Base-by-base conservation (phyloP, 106 monocot species). In the Vanilla planifolia region DNA sequence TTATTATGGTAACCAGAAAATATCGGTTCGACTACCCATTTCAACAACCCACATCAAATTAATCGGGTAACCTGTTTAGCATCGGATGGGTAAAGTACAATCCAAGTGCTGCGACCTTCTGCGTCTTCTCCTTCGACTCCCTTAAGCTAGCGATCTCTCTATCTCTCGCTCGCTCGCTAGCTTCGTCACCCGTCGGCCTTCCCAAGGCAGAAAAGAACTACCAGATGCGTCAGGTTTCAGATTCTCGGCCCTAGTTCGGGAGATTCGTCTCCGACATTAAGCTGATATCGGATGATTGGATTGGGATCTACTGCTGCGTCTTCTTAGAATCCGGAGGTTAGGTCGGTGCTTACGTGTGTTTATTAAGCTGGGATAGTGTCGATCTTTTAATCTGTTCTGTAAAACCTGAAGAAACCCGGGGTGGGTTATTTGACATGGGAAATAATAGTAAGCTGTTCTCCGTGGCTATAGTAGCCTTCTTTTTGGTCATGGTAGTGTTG, bases 321-420 rank as follows among this genome's bases (percentile, higher is more conserved):
- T 2, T 15, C 32, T 8, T 4, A 23, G 24, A 0, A 16, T 53
- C 24, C 2, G 53, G 32, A 0, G 29, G 32, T 53, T 15, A 10
- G 53, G 53, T 53, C n/a, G 29, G 22, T 24, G 50, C 50, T 53
- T 30, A 30, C 30, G 16, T 53, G 29, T n/a, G 9, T 29, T 28
- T 30, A 28, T 15, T 30, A 30, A 53, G n/a, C 53, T 53, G 15
- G n/a, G 1, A 28, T 6, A 8, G 35, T 35, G 4, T 16, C 16
- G 53, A 30, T 53, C 4, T 14, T 52, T 14, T 16, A 34, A 16
- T 56, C 33, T 56, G 30, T n/a, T 19, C 15, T 35, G 33, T 35
- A 53, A 53, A 35, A 57, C 21, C 57, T 21, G 57, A 57, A 19
- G 53, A 57, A 36, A 10, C 10, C 37, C 10, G n/a, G n/a, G n/a